phyloP scores from a whole-genome alignment of 257 asterid species.

The Parsonsia alboflavescens region DNA sequence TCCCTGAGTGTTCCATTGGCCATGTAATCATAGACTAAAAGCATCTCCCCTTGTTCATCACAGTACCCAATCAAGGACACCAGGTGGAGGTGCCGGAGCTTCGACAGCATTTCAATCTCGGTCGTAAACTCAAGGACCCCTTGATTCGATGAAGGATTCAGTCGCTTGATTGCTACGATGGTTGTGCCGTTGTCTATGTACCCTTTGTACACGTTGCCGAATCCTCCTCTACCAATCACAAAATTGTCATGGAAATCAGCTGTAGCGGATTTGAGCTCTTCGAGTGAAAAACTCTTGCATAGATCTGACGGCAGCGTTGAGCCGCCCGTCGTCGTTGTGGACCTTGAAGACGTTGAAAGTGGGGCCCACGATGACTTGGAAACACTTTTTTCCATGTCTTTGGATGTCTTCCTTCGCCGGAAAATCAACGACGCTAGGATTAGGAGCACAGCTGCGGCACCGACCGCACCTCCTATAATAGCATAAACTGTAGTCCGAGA shows the following conservation, averaged over 20 bases:
- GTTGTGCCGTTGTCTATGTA: background rate
- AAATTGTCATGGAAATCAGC: conserved; percentile 31
- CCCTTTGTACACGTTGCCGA: conserved; percentile 54
- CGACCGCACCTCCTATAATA: conserved; percentile 26
- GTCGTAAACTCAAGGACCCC: conserved; percentile 58
- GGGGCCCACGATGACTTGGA: no score
- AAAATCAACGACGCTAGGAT: conserved; percentile 21
- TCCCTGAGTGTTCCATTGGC: conserved; percentile 44
- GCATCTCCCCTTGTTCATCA: conserved; percentile 55
- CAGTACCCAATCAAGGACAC: conserved; percentile 67
- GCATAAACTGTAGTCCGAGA: background rate
- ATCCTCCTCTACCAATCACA: conserved; percentile 53
- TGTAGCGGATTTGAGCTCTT: conserved; percentile 39
- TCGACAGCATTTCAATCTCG: conserved; percentile 57
- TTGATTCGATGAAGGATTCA: conserved; percentile 17
- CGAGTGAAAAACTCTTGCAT: conserved; percentile 36
- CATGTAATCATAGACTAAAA: conserved; percentile 67
- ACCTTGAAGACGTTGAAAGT: no score
- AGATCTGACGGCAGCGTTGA: background rate
- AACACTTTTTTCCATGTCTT: no score
- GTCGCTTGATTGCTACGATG: background rate
- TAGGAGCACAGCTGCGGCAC: conserved; percentile 20
- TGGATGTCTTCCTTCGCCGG: conserved; percentile 24
- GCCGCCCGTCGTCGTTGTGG: no score
- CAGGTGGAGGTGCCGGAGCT: conserved; percentile 49